Conservation (phyloP, 192 early-diverging fungal genomes). For the Coemansia sp. region DNA sequence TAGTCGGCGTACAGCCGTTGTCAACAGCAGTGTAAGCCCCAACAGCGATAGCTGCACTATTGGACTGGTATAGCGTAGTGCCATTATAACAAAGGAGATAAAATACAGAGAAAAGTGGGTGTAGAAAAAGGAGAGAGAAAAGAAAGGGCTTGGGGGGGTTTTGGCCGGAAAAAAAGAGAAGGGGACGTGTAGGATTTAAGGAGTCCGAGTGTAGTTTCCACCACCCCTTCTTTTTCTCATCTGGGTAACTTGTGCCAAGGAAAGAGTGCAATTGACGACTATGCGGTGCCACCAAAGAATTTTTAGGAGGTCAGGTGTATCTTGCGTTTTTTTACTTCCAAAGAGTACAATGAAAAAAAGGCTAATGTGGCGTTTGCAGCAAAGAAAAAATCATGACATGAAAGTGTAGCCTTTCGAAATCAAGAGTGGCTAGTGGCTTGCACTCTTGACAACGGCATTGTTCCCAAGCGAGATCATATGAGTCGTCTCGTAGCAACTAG, state of each 20-base stretch:
- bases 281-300: background rate
- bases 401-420: background rate
- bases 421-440: background rate
- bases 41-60: constrained; percentile 27
- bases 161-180: background rate
- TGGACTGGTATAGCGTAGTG: constrained; percentile 26
- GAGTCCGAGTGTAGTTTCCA: too few relatives aligned
- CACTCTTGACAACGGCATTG: constrained; percentile 1
- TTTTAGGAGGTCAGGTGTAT: background rate
- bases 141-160: background rate
- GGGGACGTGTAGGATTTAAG: background rate
- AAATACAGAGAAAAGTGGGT: background rate
- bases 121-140: background rate
- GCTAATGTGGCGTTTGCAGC: background rate
- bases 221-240: background rate
- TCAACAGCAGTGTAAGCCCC: constrained; percentile 16
- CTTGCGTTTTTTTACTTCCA: background rate
- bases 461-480: background rate
- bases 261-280: background rate
- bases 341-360: background rate
- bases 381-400: background rate
- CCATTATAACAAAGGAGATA: background rate
- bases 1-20: constrained; percentile 21
- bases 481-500: too few relatives aligned
- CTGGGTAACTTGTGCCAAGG: background rate